Percentiles rank a stretch among this genome's conserved stretches.
These are phyloP conservation scores for Fusarium newnesense DNA, from an alignment of 2,329 filamentous ascomycete genomes.

Conservation along the genomic window DNA sequence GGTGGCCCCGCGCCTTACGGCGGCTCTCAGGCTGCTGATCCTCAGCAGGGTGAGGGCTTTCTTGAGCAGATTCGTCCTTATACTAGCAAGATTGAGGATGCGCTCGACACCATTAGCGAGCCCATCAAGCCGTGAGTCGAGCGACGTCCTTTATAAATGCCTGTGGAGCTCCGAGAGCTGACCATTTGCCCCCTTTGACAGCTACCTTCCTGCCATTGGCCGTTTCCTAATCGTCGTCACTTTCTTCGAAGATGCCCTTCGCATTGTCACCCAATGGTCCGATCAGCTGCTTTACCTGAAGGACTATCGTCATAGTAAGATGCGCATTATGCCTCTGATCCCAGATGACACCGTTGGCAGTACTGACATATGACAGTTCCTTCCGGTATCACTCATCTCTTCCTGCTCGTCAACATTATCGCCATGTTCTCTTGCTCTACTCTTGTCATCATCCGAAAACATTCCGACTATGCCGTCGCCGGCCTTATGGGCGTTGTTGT, in stretches of 20 bases:
- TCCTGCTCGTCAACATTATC: constrained; percentile 90
- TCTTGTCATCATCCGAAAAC: constrained; percentile 90
- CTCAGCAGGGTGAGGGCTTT: constrained; percentile 69
- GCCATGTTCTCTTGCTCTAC: constrained; percentile 85
- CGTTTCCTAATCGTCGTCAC: constrained; percentile 98
- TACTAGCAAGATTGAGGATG: constrained; percentile 98
- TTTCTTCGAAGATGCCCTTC: constrained; percentile 94
- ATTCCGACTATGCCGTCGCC: constrained; percentile 91
- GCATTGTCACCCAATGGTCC: constrained; percentile 97
- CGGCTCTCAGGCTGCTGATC: constrained; percentile 60
- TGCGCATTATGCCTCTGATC: not conserved
- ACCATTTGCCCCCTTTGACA: constrained; percentile 51
- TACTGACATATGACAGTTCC: constrained; percentile 71
- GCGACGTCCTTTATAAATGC: constrained; percentile 6
- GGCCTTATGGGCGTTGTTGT: constrained; percentile 92
- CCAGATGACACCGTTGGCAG: not conserved
- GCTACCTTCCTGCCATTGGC: constrained; percentile 93
- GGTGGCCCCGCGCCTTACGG: constrained; percentile 76
- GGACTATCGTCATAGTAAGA: constrained; percentile 92
- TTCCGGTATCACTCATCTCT: constrained; percentile 86
- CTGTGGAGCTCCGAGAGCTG: constrained; percentile 26
- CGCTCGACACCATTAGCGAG: constrained; percentile 86
- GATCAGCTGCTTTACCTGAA: constrained; percentile 94
- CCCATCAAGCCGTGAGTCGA: constrained; percentile 86
- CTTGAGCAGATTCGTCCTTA: constrained; percentile 92